Conservation (phyloP, 257 asterid genomes). For the Przewalskia tangutica region DNA sequence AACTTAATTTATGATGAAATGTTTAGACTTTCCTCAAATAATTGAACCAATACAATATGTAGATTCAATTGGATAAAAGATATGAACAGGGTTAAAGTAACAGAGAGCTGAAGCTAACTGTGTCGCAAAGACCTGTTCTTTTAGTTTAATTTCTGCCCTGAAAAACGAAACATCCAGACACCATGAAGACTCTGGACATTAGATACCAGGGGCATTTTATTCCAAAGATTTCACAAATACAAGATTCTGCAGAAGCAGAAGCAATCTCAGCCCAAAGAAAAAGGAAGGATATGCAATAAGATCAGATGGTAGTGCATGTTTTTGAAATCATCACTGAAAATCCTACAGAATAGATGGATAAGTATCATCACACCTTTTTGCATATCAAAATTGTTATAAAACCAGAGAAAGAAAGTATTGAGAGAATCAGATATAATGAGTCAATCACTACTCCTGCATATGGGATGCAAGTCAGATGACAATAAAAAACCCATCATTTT, state of each 20-base stretch:
- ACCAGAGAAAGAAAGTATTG: too few relatives aligned
- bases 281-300: conserved; percentile 24
- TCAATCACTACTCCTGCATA: neutral
- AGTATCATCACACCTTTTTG: conserved; percentile 37
- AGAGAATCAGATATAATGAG: neutral
- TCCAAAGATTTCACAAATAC: too few relatives aligned
- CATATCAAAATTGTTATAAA: neutral
- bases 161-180: conserved; percentile 41
- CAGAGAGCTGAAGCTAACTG: conserved; percentile 38
- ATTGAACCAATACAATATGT: too few relatives aligned
- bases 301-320: conserved; percentile 90
- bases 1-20: too few relatives aligned
- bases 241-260: conserved; percentile 4
- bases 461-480: neutral
- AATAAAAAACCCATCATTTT: neutral
- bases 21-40: too few relatives aligned
- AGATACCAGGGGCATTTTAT: conserved; percentile 30
- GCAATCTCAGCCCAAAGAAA: too few relatives aligned
- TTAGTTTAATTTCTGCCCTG: conserved; percentile 34
- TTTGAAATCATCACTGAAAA: neutral
- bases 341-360: conserved; percentile 42
- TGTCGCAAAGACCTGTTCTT: conserved; percentile 56
- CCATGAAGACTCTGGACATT: conserved; percentile 25
- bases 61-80: neutral
- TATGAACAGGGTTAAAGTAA: conserved; percentile 41